Evolutionary conservation across 2,329 filamentous ascomycete species (phyloP).

Genomic region (Cladophialophora carrionii): DNA sequence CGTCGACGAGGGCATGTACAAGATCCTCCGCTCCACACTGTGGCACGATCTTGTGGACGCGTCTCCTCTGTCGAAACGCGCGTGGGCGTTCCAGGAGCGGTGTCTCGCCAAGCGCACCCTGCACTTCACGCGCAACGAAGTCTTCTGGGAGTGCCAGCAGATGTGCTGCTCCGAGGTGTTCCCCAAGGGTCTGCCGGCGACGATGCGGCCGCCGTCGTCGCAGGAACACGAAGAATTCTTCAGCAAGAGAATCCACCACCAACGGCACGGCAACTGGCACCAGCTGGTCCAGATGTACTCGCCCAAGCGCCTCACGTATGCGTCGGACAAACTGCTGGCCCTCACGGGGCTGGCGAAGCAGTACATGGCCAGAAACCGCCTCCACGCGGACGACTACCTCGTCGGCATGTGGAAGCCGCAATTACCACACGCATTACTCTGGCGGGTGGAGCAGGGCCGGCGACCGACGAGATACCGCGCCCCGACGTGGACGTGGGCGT

Average conservation of each 20-base stretch:
- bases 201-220: conserved; percentile 29
- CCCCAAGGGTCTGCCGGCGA: conserved; percentile 38
- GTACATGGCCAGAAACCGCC: conserved; percentile 36
- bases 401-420: conserved; percentile 37
- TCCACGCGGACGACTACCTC: conserved; percentile 36
- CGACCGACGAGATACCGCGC: conserved; percentile 36
- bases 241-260: conserved; percentile 37
- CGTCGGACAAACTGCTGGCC: conserved; percentile 38
- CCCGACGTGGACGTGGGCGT: conserved; percentile 38
- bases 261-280: conserved; percentile 38
- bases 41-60: conserved; percentile 39
- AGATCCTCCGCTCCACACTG: conserved; percentile 37
- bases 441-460: conserved; percentile 34
- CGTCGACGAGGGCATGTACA: conserved; percentile 37
- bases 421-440: conserved; percentile 37
- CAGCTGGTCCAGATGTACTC: conserved; percentile 38
- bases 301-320: conserved; percentile 34
- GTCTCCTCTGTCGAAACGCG: conserved; percentile 36
- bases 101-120: conserved; percentile 40
- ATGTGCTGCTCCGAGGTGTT: conserved; percentile 39
- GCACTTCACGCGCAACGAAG: conserved; percentile 39
- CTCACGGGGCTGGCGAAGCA: conserved; percentile 36
- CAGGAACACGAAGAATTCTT: conserved; percentile 34
- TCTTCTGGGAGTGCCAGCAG: conserved; percentile 42
- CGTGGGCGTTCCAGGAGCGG: conserved; percentile 39